phyloP scores from a whole-genome alignment of 2,329 filamentous ascomycete species.

The Botrytis squamosa region DNA sequence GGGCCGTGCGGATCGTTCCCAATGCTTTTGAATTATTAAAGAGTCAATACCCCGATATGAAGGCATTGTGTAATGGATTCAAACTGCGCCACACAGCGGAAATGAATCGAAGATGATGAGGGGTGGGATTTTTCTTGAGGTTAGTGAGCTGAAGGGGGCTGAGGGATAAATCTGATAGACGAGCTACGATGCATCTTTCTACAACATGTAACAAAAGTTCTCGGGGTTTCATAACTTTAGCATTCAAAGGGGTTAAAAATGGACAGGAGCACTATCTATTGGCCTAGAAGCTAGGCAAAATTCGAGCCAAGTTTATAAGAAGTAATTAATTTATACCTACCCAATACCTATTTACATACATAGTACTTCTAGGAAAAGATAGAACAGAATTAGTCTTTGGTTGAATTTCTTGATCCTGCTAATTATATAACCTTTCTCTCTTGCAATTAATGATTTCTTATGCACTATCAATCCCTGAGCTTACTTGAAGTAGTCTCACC shows the following conservation, averaged over 20 bases:
- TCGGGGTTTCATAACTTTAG: background rate
- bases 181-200: slow-evolving; percentile 5
- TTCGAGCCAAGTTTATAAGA: background rate
- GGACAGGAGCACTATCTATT: slow-evolving; percentile 15
- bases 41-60: slow-evolving; percentile 90
- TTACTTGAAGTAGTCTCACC: background rate
- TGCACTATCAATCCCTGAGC: background rate
- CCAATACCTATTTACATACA: background rate
- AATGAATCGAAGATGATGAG: slow-evolving; percentile 28
- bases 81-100: slow-evolving; percentile 51
- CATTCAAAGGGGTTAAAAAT: slow-evolving; percentile 20
- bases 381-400: background rate
- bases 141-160: background rate
- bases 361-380: background rate
- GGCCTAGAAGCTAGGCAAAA: background rate
- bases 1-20: slow-evolving; percentile 87
- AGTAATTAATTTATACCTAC: slow-evolving; percentile 9
- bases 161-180: slow-evolving; percentile 4
- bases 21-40: slow-evolving; percentile 90
- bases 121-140: background rate
- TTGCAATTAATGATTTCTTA: background rate
- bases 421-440: background rate
- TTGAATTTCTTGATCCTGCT: background rate
- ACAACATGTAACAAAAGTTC: slow-evolving; percentile 10
- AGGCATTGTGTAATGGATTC: slow-evolving; percentile 93